phyloP scores from a whole-genome alignment of 2,329 filamentous ascomycete genomes.

The Chaetomium sp. region DNA sequence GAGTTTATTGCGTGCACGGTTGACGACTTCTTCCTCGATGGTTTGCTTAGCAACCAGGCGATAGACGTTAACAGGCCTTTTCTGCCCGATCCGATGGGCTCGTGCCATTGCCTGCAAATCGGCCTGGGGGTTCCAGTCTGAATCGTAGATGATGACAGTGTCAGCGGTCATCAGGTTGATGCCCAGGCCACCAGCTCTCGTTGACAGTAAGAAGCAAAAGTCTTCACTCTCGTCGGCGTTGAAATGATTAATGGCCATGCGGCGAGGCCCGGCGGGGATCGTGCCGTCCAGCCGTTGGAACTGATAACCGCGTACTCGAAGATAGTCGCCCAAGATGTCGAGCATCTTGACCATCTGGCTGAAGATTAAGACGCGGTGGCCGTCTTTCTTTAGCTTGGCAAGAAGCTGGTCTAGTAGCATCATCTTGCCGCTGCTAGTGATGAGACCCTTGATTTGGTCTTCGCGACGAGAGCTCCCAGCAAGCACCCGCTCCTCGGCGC shows the following conservation, averaged over 20 bases:
- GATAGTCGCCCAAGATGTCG: conserved; percentile 91
- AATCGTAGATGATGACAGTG: conserved; percentile 96
- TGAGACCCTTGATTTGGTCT: conserved; percentile 87
- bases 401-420: conserved; percentile 97
- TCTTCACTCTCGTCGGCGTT: conserved; percentile 95
- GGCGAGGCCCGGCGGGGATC: conserved; percentile 82
- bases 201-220: conserved; percentile 95
- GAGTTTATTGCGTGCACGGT: conserved; percentile 94
- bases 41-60: conserved; percentile 97
- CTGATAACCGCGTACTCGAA: conserved; percentile 88
- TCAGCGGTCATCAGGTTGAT: conserved; percentile 99
- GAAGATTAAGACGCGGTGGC: conserved; percentile 95
- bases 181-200: conserved; percentile 91
- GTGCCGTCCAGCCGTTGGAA: conserved; percentile 96
- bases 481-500: conserved; percentile 86
- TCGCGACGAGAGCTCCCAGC: conserved; percentile 79
- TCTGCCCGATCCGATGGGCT: conserved; percentile 96
- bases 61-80: conserved; percentile 93
- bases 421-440: conserved; percentile 99
- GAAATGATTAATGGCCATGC: conserved; percentile 96
- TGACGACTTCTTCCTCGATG: conserved; percentile 95
- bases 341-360: conserved; percentile 99
- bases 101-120: conserved; percentile 98
- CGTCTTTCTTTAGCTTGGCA: conserved; percentile 88
- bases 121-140: conserved; percentile 98